A percentile compares a stretch with the other conserved stretches of the same genome.
Conservation (phyloP, 345 rosid species). For the Eucalyptus marginata region DNA sequence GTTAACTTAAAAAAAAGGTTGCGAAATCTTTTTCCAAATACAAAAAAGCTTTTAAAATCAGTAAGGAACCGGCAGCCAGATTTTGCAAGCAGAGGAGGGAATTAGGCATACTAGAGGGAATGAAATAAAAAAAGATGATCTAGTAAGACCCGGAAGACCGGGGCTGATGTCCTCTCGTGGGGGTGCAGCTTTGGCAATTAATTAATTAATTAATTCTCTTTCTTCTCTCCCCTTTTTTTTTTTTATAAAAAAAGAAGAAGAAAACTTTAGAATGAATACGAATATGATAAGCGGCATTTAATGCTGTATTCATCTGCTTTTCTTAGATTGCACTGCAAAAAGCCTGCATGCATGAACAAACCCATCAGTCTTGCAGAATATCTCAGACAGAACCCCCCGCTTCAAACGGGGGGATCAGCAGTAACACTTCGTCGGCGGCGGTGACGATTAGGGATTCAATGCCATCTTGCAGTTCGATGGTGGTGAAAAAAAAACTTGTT, state of each 20-base stretch:
- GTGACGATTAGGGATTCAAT: not conserved
- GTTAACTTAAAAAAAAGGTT: not conserved
- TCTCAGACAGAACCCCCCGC: not conserved
- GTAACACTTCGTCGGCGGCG: not conserved
- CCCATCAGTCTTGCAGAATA: not conserved
- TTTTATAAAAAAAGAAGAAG: not conserved
- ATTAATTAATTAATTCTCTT: not conserved
- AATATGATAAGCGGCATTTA: not conserved
- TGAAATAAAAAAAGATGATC: not conserved
- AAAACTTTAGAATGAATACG: not conserved
- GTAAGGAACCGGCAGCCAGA: not conserved
- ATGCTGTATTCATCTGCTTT: not conserved
- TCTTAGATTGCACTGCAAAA: not conserved
- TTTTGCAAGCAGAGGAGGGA: not conserved
- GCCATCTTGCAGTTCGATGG: not conserved
- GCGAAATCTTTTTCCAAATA: not conserved
- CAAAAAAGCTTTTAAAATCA: not conserved
- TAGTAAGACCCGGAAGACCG: conserved; percentile 18
- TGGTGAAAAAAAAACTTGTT: not conserved
- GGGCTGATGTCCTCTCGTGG: conserved; percentile 21
- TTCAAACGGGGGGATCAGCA: not conserved
- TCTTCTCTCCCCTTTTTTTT: not conserved
- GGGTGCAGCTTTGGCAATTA: conserved; percentile 17
- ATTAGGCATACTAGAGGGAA: not conserved
- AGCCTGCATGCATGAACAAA: not conserved